These are phyloP conservation scores for Calonectria multiphialidica DNA, from an alignment of 2,329 filamentous ascomycete species.

Conservation along the genomic window DNA sequence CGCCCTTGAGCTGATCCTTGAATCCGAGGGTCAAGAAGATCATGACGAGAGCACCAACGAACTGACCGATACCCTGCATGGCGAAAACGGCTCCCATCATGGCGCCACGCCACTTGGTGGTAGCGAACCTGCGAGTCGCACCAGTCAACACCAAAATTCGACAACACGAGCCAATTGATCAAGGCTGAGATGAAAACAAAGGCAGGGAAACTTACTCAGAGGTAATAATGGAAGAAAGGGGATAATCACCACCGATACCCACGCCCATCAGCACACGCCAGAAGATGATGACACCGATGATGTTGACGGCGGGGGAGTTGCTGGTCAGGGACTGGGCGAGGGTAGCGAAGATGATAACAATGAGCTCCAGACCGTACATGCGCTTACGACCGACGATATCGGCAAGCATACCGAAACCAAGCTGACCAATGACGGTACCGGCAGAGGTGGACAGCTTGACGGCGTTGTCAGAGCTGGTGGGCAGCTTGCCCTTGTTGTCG, in stretches of 20 bases:
- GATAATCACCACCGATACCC: slow-evolving; percentile 72
- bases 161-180: background rate
- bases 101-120: slow-evolving; percentile 85
- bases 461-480: slow-evolving; percentile 77
- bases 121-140: slow-evolving; percentile 67
- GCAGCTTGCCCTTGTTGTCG: slow-evolving; percentile 66
- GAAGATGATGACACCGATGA: slow-evolving; percentile 79
- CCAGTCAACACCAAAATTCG: background rate
- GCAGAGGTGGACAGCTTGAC: slow-evolving; percentile 89
- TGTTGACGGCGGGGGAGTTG: slow-evolving; percentile 71
- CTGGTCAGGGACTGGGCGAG: slow-evolving; percentile 78
- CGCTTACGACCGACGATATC: slow-evolving; percentile 82
- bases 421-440: slow-evolving; percentile 86
- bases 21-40: slow-evolving; percentile 81
- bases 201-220: slow-evolving; percentile 70
- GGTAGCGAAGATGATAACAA: slow-evolving; percentile 84
- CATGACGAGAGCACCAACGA: slow-evolving; percentile 80
- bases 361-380: slow-evolving; percentile 81
- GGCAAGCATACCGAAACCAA: slow-evolving; percentile 82
- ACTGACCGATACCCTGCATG: slow-evolving; percentile 88
- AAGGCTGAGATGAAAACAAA: background rate
- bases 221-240: slow-evolving; percentile 85
- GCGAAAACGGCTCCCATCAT: slow-evolving; percentile 92
- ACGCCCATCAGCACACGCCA: slow-evolving; percentile 81
- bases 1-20: slow-evolving; percentile 70